Evolutionary conservation across 768 basidiomycete genomes (phyloP).

Genomic region (Mycena indigotica): DNA sequence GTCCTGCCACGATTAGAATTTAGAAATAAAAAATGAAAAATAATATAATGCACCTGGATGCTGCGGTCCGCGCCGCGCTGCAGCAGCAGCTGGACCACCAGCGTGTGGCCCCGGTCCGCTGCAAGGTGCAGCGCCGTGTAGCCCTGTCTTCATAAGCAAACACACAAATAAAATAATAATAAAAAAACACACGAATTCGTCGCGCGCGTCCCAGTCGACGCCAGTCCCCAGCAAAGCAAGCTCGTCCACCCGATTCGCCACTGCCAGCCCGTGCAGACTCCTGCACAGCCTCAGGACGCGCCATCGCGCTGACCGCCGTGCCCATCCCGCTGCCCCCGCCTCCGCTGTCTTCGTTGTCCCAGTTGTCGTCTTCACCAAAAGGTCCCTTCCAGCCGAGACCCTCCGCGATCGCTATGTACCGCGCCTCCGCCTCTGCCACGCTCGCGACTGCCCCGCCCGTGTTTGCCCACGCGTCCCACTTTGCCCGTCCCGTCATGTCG

Average conservation of each 20-base stretch:
- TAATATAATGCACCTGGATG: conserved; percentile 54
- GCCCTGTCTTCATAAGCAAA: no score
- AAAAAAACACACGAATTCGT: conserved; percentile 67
- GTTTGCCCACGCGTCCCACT: conserved; percentile 83
- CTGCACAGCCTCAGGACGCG: conserved; percentile 35
- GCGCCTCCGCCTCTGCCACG: conserved; percentile 53
- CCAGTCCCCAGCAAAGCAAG: conserved; percentile 45
- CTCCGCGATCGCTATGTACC: conserved; percentile 71
- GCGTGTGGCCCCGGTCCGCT: conserved; percentile 73
- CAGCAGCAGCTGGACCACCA: conserved; percentile 60
- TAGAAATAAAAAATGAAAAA: conserved; percentile 7
- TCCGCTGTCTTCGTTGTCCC: conserved; percentile 37
- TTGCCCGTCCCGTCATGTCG: conserved; percentile 77
- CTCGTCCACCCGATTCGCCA: conserved; percentile 53
- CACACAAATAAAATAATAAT: no score
- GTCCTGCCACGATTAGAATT: conserved; percentile 55
- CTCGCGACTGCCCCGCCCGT: conserved; percentile 50
- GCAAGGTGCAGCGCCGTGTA: conserved; percentile 89
- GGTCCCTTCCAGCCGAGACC: conserved; percentile 67
- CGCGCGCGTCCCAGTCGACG: conserved; percentile 57
- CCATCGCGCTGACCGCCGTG: conserved; percentile 61
- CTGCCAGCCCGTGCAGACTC: conserved; percentile 64
- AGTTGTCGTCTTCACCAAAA: conserved; percentile 39
- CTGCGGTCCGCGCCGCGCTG: conserved; percentile 62
- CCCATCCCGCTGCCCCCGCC: conserved; percentile 56